A percentile compares a stretch with the other conserved stretches of the same genome.
Conservation (phyloP, 2,329 filamentous ascomycete genomes). For the Alternaria rosae region DNA sequence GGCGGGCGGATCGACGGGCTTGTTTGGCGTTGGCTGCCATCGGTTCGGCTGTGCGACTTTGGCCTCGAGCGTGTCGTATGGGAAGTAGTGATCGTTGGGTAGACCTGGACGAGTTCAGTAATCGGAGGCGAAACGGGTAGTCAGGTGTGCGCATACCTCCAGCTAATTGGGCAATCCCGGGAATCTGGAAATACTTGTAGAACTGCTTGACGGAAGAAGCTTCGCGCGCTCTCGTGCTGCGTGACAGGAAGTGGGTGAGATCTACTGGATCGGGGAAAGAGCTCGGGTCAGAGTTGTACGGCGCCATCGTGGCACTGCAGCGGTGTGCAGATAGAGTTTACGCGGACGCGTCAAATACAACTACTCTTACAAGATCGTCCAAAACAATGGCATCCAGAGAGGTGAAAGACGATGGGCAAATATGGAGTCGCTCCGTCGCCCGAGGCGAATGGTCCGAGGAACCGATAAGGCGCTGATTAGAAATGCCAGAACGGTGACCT, state of each 20-base stretch:
- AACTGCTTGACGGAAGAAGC: slow-evolving; percentile 77
- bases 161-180: slow-evolving; percentile 67
- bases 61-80: slow-evolving; percentile 89
- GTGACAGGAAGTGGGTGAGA: slow-evolving; percentile 80
- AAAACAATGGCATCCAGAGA: slow-evolving; percentile 18
- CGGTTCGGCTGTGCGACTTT: slow-evolving; percentile 76
- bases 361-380: slow-evolving; percentile 15
- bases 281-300: slow-evolving; percentile 31
- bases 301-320: slow-evolving; percentile 29
- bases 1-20: slow-evolving; percentile 57
- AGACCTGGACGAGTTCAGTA: slow-evolving; percentile 64
- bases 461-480: slow-evolving; percentile 38
- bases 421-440: slow-evolving; percentile 17
- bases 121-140: not conserved
- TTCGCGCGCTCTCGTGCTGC: slow-evolving; percentile 69
- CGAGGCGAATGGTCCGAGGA: slow-evolving; percentile 13
- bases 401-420: not conserved
- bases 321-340: not conserved
- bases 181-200: slow-evolving; percentile 81
- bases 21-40: slow-evolving; percentile 74
- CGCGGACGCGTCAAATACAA: not conserved
- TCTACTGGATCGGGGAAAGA: slow-evolving; percentile 67
- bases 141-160: slow-evolving; percentile 55
- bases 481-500: slow-evolving; percentile 35
- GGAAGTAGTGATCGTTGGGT: slow-evolving; percentile 82